Base-by-base conservation (phyloP, 192 early-diverging fungal species). In the Coemansia sp. region DNA sequence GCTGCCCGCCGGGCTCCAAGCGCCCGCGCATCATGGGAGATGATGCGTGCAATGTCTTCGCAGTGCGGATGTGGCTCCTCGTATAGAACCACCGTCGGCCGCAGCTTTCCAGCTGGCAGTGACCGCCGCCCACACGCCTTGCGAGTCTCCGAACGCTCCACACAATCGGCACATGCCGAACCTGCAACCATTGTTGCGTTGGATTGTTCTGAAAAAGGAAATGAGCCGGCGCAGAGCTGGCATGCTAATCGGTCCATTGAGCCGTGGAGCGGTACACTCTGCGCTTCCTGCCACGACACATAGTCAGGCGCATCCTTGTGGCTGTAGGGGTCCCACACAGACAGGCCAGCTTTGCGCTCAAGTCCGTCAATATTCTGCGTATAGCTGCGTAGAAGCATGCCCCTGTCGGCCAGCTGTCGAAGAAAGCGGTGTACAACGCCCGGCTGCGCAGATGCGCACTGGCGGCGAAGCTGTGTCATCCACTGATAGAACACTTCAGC, bases 361-460 rank as follows among this genome's bases (percentile, higher is more conserved):
- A 98, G 84, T 54, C 92, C 91, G 67, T 98, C 97, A 64, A 98
- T 97, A 76, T 98, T 98, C 80, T 96, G 96, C 23, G 97, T 97
- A 71, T 98, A 98, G 78, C 92, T 94, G 20, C 97, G 84, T 19
- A 92, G 70, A 22, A 98, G 80, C 71, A 87, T 82, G 36, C 91
- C 90, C 39, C 84, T 82, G 24, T 90, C 87, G 14, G 88, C 85
- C 14, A 98, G 75, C 54, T 82, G 65, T 27, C 87, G 87, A 67
- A 98, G 86, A 66, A 96, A 97, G 25, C 74, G 59, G 77, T 98
- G 97, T 6, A 93, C 92, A 6, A 84, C 84, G 20, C 95, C 94
- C 9, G 89, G 86, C 54, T 80, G 67, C 1, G 97, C 95, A 21
- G 81, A 80, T 32, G 84, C 78, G 52, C 89, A 88, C 17, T 91